Evolutionary conservation across 1,284 basidiomycete species (phyloP).

Genomic region (Puccinia novopanici): DNA sequence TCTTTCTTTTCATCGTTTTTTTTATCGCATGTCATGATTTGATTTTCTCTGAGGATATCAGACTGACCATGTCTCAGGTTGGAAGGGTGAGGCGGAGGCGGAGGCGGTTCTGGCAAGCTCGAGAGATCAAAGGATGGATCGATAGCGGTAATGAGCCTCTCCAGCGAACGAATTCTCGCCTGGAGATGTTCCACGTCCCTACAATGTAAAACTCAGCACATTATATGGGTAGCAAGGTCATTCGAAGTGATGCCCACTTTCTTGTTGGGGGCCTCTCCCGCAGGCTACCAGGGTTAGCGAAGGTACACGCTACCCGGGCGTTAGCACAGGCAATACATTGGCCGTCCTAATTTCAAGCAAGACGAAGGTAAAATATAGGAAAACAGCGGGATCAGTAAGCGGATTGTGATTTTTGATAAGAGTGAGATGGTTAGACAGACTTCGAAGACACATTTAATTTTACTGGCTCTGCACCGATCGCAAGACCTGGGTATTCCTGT

Average conservation of each 20-base stretch:
- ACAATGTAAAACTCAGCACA: neutral
- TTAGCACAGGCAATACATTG: slow-evolving; percentile 29
- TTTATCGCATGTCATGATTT: neutral
- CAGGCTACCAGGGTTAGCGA: slow-evolving; percentile 47
- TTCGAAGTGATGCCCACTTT: slow-evolving; percentile 4
- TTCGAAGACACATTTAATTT: slow-evolving; percentile 49
- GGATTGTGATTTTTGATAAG: neutral
- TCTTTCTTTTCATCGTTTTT: too few species aligned
- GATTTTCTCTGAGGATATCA: neutral
- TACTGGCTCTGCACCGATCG: slow-evolving; percentile 43
- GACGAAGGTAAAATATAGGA: neutral
- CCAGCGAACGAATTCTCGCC: slow-evolving; percentile 44
- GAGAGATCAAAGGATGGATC: slow-evolving; percentile 29
- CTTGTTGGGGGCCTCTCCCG: slow-evolving; percentile 40
- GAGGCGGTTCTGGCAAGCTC: slow-evolving; percentile 35
- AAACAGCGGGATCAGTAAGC: neutral
- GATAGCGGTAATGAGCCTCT: slow-evolving; percentile 39
- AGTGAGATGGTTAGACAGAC: slow-evolving; percentile 11
- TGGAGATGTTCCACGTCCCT: slow-evolving; percentile 49
- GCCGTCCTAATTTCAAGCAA: slow-evolving; percentile 18
- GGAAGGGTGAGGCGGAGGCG: slow-evolving; percentile 7
- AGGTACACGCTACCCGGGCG: slow-evolving; percentile 37
- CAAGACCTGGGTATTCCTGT: slow-evolving; percentile 44
- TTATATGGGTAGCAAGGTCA: neutral
- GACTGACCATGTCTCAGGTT: slow-evolving; percentile 9